Conservation (phyloP, 2,329 filamentous ascomycete genomes). For the Colletotrichum shisoi region DNA sequence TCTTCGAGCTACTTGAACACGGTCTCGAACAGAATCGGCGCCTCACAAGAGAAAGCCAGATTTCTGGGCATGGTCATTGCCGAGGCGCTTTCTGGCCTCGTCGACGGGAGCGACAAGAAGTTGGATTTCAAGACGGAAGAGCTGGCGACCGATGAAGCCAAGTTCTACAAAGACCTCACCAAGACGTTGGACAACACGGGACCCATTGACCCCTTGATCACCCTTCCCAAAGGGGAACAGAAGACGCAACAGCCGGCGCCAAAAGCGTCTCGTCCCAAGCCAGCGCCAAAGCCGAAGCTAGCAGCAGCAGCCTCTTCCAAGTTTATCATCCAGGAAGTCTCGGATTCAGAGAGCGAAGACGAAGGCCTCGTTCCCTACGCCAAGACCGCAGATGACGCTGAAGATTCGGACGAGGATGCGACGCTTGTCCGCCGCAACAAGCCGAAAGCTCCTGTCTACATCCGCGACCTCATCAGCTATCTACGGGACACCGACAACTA, state of each 20-base stretch:
- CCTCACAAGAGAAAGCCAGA: slow-evolving; percentile 76
- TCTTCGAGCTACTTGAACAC: slow-evolving; percentile 77
- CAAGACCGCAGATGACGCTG: slow-evolving; percentile 86
- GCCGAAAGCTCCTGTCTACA: slow-evolving; percentile 84
- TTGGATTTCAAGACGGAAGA: slow-evolving; percentile 89
- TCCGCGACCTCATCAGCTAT: slow-evolving; percentile 81
- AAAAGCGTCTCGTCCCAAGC: slow-evolving; percentile 38
- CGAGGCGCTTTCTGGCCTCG: slow-evolving; percentile 70
- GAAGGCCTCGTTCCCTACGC: slow-evolving; percentile 78
- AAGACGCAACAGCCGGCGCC: slow-evolving; percentile 28
- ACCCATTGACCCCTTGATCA: slow-evolving; percentile 59
- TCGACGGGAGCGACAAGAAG: slow-evolving; percentile 72
- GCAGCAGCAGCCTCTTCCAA: slow-evolving; percentile 48
- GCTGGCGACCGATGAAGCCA: slow-evolving; percentile 73
- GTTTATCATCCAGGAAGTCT: slow-evolving; percentile 72
- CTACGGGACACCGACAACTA: slow-evolving; percentile 83
- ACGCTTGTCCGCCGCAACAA: slow-evolving; percentile 86
- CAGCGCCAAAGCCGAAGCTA: slow-evolving; percentile 43
- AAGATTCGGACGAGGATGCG: slow-evolving; percentile 93
- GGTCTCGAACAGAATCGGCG: slow-evolving; percentile 83
- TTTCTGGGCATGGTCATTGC: slow-evolving; percentile 90
- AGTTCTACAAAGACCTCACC: slow-evolving; percentile 75
- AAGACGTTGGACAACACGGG: slow-evolving; percentile 70
- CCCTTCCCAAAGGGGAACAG: slow-evolving; percentile 38
- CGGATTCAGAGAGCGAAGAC: slow-evolving; percentile 66